Evolutionary conservation across 176 grass and related monocot genomes (phyloP).

Genomic region (Rhipidocladum racemiflorum): DNA sequence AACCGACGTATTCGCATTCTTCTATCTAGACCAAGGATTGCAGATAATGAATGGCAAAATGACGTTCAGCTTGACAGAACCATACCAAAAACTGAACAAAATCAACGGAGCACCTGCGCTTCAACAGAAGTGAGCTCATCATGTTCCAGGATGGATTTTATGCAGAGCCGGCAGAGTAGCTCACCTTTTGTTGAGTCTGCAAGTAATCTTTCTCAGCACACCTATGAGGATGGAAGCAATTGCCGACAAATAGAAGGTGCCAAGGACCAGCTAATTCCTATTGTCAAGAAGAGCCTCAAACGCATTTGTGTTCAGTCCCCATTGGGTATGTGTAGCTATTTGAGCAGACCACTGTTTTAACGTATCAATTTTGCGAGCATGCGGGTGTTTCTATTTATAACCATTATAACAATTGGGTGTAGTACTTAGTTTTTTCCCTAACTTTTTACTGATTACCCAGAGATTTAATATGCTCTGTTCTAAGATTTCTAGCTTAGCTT

Average conservation of each 20-base stretch:
- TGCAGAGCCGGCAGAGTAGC: slow-evolving; percentile 22
- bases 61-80: background rate
- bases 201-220: slow-evolving; percentile 28
- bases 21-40: slow-evolving; percentile 45
- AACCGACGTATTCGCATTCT: slow-evolving; percentile 58
- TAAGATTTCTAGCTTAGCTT: background rate
- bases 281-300: slow-evolving; percentile 60
- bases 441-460: background rate
- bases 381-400: background rate
- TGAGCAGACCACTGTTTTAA: slow-evolving; percentile 15
- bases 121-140: slow-evolving; percentile 11
- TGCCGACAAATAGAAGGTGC: slow-evolving; percentile 46
- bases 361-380: background rate
- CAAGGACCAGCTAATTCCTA: slow-evolving; percentile 51
- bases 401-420: background rate
- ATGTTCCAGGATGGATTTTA: slow-evolving; percentile 3
- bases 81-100: slow-evolving; percentile 13
- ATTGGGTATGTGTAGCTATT: slow-evolving; percentile 49
- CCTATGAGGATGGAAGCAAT: slow-evolving; percentile 33
- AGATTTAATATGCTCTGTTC: background rate
- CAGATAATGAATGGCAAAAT: slow-evolving; percentile 11
- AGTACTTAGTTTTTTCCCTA: background rate
- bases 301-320: slow-evolving; percentile 37
- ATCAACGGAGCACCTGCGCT: background rate
- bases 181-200: slow-evolving; percentile 29